phyloP scores from a whole-genome alignment of 2,329 filamentous ascomycete species.

The Fusarium nisikadoi region DNA sequence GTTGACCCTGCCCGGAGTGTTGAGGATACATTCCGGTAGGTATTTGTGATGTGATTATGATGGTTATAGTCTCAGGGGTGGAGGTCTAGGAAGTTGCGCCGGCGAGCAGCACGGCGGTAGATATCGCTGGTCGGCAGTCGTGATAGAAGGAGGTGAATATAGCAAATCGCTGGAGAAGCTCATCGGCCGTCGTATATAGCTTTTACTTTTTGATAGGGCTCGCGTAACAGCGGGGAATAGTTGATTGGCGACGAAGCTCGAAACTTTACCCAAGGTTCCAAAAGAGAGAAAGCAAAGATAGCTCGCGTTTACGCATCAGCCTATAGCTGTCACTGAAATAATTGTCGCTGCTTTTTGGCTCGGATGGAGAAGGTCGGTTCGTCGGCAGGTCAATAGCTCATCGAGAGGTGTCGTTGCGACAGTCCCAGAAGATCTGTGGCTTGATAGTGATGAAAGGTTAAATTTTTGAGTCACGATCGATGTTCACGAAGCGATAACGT shows the following conservation, averaged over 20 bases:
- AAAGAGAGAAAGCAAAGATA: conserved; percentile 46
- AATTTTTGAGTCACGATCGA: conserved; percentile 27
- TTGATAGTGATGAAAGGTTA: conserved; percentile 7
- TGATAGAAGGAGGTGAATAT: conserved; percentile 22
- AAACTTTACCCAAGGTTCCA: conserved; percentile 47
- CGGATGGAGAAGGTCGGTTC: conserved; percentile 22
- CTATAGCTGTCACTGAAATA: conserved; percentile 39
- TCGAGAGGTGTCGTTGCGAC: conserved; percentile 37
- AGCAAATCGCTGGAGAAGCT: conserved; percentile 33
- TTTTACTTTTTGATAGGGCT: conserved; percentile 7
- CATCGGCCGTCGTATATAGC: conserved; percentile 41
- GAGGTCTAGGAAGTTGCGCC: conserved; percentile 41
- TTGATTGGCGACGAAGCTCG: conserved; percentile 34
- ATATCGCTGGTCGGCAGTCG: conserved; percentile 34
- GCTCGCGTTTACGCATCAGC: conserved; percentile 55
- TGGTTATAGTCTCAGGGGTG: conserved; percentile 24
- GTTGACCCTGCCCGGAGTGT: conserved; percentile 72
- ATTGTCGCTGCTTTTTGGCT: conserved; percentile 22
- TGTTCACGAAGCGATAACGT: conserved; percentile 6
- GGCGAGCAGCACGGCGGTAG: conserved; percentile 45
- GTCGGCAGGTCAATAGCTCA: conserved; percentile 46
- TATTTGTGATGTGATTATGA: conserved; percentile 28
- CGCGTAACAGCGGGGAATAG: conserved; percentile 21
- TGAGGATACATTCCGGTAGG: conserved; percentile 76
- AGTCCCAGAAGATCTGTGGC: conserved; percentile 18